Percentiles rank a stretch among this genome's conserved stretches.
Evolutionary conservation across 2,329 filamentous ascomycete genomes (phyloP).

Genomic region (Penicillium sp.): DNA sequence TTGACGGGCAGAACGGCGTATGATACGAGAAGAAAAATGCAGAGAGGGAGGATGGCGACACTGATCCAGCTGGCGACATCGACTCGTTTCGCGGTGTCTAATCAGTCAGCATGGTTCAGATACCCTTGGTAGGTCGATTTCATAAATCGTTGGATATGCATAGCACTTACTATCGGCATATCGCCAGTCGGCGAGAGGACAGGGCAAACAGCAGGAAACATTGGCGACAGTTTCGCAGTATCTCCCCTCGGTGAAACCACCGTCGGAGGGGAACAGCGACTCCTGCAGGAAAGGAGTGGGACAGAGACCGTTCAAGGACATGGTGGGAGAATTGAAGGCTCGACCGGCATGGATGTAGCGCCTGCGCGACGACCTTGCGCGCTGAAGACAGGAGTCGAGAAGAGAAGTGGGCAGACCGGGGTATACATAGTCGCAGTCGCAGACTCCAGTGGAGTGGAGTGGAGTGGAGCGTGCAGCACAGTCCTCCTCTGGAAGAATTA

Average conservation of each 20-base stretch:
- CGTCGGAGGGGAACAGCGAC: slow-evolving; percentile 60
- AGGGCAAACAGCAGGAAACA: slow-evolving; percentile 82
- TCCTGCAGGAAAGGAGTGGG: slow-evolving; percentile 71
- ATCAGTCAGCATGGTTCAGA: not conserved
- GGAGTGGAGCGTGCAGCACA: not conserved
- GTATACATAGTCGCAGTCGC: slow-evolving; percentile 2
- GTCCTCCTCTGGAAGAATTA: no score
- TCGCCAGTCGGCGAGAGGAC: slow-evolving; percentile 80
- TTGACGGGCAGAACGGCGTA: slow-evolving; percentile 82
- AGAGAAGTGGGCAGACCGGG: slow-evolving; percentile 15
- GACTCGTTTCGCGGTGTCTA: slow-evolving; percentile 61
- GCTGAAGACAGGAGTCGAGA: slow-evolving; percentile 11
- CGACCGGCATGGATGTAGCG: slow-evolving; percentile 22
- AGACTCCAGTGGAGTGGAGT: not conserved
- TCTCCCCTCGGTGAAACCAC: slow-evolving; percentile 68
- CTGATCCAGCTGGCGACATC: slow-evolving; percentile 80
- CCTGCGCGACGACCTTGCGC: slow-evolving; percentile 30
- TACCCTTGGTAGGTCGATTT: no score
- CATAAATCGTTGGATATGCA: not conserved
- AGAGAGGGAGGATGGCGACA: slow-evolving; percentile 71
- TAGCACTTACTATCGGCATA: slow-evolving; percentile 59
- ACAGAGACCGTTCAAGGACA: slow-evolving; percentile 57
- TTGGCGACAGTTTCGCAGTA: slow-evolving; percentile 60
- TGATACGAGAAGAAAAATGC: slow-evolving; percentile 76
- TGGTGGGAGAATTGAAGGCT: slow-evolving; percentile 20